Base-by-base conservation (phyloP, 1,284 basidiomycete genomes). In the Microbotryum saponariae region DNA sequence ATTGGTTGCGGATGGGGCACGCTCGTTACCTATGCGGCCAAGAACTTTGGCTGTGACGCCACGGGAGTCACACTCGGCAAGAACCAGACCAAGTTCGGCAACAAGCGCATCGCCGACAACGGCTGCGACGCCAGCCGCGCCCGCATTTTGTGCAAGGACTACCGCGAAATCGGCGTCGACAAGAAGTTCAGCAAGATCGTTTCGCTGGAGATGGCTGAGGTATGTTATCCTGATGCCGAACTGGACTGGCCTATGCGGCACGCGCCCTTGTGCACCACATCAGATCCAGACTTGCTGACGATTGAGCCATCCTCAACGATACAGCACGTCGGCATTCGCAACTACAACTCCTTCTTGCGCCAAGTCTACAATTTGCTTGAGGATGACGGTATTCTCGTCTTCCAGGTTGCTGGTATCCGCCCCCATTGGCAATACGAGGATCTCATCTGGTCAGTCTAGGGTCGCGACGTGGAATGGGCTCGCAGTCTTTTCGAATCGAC, bases 1-100 rank as follows among this genome's bases (percentile, higher is more conserved):
- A 89, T 97, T 68, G 94, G 94, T 44, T 98, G 96, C 75, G 96
- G 96, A 55, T 98, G 94, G 96, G 96, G 94, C 37, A 97, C 96
- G 1, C 85, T 99, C 60, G 83, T 85, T 54, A 86, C 94, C 1
- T 97, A 92, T 74, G 94, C 94, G 33, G 89, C 90, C 53, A 97
- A 97, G 80, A 99, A 99, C 81, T 98, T 88, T 75, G 89, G 82
- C 18, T 93, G 89, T 71, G 90, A 97, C 73, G 89, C 87, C 44
- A 97, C 93, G 49, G 96, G 96, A 75, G 87, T 98, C 64, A 99
- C 96, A 5, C 85, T 98, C 51, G 87, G 83, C 46, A 82, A 85
- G 76, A 90, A 97, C 70, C 93, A 97, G 78, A 85, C 92, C 61
- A 83, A 85, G 64, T 99, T 97, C 70, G 94, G 92, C 51, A 96